These are phyloP conservation scores for Neocatenulostroma microsporum DNA, from an alignment of 2,329 filamentous ascomycete species.

Conservation along the genomic window DNA sequence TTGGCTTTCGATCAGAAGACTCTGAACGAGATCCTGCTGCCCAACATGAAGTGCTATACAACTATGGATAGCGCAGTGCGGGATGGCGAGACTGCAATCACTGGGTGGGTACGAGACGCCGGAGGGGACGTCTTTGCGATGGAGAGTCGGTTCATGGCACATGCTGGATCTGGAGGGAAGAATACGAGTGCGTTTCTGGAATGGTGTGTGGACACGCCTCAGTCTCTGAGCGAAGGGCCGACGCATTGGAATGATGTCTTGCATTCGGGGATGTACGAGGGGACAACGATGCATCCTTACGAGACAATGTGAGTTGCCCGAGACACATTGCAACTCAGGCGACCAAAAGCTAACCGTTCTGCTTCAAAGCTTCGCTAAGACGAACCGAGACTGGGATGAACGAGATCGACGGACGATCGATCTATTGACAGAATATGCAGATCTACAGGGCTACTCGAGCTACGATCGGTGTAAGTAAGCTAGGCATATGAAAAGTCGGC, in stretches of 20 bases:
- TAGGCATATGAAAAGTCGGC: too few relatives aligned
- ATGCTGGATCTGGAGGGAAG: slow-evolving; percentile 10
- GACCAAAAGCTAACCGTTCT: too few relatives aligned
- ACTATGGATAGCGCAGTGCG: slow-evolving; percentile 6
- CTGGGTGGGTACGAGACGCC: slow-evolving; percentile 5
- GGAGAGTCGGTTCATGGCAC: slow-evolving; percentile 11
- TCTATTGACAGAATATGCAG: slow-evolving; percentile 12
- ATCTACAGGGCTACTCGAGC: slow-evolving; percentile 12
- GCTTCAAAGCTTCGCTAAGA: slow-evolving; percentile 12
- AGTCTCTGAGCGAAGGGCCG: too few relatives aligned
- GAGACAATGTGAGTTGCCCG: slow-evolving; percentile 16
- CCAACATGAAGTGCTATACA: slow-evolving; percentile 12
- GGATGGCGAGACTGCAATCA: slow-evolving; percentile 9
- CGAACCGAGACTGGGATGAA: slow-evolving; percentile 12
- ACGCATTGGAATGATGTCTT: too few relatives aligned
- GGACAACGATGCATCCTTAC: slow-evolving; percentile 6
- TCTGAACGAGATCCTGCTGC: slow-evolving; percentile 6
- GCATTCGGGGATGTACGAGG: background rate
- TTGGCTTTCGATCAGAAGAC: slow-evolving; percentile 5
- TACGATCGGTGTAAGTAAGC: slow-evolving; percentile 8
- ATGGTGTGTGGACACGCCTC: slow-evolving; percentile 9
- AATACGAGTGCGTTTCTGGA: slow-evolving; percentile 10
- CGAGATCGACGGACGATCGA: slow-evolving; percentile 11
- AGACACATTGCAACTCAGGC: too few relatives aligned
- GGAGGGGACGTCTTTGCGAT: slow-evolving; percentile 13